Percentiles rank a stretch among this genome's conserved stretches.
phyloP scores from a whole-genome alignment of 2,329 filamentous ascomycete genomes.

The Aspergillus oerlinghausenensis region DNA sequence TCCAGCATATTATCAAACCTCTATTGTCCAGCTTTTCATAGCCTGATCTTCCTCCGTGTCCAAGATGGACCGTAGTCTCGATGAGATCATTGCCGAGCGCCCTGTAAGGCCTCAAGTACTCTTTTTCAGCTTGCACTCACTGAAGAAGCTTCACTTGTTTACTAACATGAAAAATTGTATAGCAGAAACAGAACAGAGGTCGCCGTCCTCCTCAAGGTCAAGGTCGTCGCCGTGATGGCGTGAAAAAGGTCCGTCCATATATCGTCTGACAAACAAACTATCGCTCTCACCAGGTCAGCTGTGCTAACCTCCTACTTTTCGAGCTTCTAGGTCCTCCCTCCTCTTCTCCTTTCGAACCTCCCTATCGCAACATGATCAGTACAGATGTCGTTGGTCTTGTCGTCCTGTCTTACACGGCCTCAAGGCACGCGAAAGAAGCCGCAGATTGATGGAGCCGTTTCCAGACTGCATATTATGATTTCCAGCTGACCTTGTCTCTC shows the following conservation, averaged over 20 bases:
- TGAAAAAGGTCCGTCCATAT: constrained; percentile 70
- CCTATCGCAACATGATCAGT: constrained; percentile 36
- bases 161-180: constrained; percentile 11
- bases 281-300: neutral
- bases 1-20: neutral
- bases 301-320: constrained; percentile 8
- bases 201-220: constrained; percentile 34
- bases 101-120: constrained; percentile 43
- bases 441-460: constrained; percentile 30
- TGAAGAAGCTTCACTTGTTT: neutral
- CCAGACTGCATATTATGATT: constrained; percentile 34
- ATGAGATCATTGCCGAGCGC: constrained; percentile 60
- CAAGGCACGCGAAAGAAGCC: constrained; percentile 23
- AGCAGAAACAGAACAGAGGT: constrained; percentile 29
- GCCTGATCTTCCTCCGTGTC: constrained; percentile 2
- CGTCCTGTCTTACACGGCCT: constrained; percentile 22
- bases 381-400: constrained; percentile 23
- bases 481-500: constrained; percentile 42
- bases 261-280: neutral
- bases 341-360: constrained; percentile 33
- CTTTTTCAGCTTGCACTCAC: constrained; percentile 1
- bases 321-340: constrained; percentile 41
- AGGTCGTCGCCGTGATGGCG: constrained; percentile 67
- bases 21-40: neutral
- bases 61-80: constrained; percentile 60